These are phyloP conservation scores for Cystobasidium sp. DNA, from an alignment of 1,284 basidiomycete species.

Conservation along the genomic window DNA sequence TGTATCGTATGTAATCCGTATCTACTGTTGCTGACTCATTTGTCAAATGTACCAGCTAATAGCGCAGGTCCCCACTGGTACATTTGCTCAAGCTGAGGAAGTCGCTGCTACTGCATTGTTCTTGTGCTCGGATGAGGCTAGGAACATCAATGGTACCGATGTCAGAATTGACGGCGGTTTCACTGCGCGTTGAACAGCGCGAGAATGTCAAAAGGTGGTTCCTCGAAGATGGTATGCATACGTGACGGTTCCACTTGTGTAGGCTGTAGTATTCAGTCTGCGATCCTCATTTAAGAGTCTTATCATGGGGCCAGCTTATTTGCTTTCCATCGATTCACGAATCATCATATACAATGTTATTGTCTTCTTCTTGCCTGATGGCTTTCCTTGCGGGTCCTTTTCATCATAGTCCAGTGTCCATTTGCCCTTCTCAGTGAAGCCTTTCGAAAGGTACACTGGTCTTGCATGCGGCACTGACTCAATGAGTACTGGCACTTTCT, in stretches of 20 bases:
- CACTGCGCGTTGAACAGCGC: background rate
- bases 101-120: background rate
- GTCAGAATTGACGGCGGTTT: constrained; percentile 3
- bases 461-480: constrained; percentile 23
- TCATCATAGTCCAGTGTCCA: constrained; percentile 21
- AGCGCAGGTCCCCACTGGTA: too few species aligned
- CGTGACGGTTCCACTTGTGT: too few species aligned
- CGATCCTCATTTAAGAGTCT: too few species aligned
- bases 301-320: too few species aligned
- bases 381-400: constrained; percentile 1
- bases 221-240: background rate
- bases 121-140: background rate
- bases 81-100: constrained; percentile 1
- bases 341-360: constrained; percentile 8
- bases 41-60: too few species aligned
- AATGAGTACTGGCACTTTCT: constrained; percentile 19
- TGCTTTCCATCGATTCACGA: background rate
- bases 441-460: constrained; percentile 14
- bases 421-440: constrained; percentile 6
- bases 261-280: too few species aligned
- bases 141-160: constrained; percentile 1
- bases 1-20: background rate
- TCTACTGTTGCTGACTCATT: too few species aligned
- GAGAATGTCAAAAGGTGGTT: background rate
- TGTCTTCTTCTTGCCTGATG: constrained; percentile 13